phyloP scores from a whole-genome alignment of 2,329 filamentous ascomycete species.

The Elsinoe australis region DNA sequence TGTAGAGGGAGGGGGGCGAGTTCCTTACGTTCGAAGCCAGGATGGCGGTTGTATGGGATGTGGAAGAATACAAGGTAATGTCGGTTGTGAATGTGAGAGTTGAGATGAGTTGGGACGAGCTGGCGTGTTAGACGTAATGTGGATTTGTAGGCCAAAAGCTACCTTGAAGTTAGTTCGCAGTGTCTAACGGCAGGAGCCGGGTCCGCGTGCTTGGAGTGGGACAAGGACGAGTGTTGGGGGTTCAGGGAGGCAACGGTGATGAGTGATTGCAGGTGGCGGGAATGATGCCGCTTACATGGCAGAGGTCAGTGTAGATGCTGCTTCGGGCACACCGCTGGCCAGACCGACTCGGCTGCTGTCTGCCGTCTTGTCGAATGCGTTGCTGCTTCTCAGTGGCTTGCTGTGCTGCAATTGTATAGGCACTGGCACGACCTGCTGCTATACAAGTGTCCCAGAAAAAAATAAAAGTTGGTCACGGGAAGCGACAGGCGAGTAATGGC shows the following conservation, averaged over 20 bases:
- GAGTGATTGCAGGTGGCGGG: not conserved
- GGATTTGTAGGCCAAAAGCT: not conserved
- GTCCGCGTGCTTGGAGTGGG: not conserved
- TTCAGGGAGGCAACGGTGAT: not conserved
- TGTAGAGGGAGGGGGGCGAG: conserved; percentile 44
- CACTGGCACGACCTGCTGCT: not conserved
- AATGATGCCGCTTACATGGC: not conserved
- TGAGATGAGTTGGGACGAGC: not conserved
- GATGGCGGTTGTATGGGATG: conserved; percentile 16
- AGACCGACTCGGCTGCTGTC: not conserved
- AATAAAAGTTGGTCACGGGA: not conserved
- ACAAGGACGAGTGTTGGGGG: not conserved
- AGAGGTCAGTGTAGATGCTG: not conserved
- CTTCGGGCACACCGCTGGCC: not conserved
- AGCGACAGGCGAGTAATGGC: not conserved
- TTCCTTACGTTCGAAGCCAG: conserved; percentile 43
- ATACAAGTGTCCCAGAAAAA: not conserved
- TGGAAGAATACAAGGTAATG: not conserved
- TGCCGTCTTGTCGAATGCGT: too few species aligned
- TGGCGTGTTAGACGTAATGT: not conserved
- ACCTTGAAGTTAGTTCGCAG: not conserved
- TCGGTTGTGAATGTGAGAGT: not conserved
- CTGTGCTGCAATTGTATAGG: too few species aligned
- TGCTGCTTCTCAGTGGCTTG: too few species aligned
- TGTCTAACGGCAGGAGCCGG: not conserved